phyloP scores from a whole-genome alignment of 2,329 filamentous ascomycete species.

The Arthrobotrys sinensis region DNA sequence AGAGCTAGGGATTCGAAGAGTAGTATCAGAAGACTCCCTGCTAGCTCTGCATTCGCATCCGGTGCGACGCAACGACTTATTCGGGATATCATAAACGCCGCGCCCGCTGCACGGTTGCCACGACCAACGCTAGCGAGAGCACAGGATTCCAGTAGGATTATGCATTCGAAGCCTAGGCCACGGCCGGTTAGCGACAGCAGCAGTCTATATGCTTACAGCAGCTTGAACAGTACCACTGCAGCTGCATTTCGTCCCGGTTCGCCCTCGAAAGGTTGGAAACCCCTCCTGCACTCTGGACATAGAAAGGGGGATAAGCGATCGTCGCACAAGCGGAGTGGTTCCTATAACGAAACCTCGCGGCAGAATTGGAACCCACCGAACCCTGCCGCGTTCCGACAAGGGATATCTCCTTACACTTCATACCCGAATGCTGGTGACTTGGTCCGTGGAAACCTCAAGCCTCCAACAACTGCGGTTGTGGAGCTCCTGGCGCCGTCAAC shows the following conservation, averaged over 20 bases:
- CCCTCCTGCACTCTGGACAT: constrained; percentile 49
- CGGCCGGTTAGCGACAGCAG: constrained; percentile 56
- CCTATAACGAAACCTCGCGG: constrained; percentile 86
- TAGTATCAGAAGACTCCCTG: constrained; percentile 56
- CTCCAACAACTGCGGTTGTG: constrained; percentile 85
- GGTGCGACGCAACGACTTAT: constrained; percentile 57
- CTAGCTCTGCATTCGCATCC: constrained; percentile 49
- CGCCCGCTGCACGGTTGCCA: constrained; percentile 23
- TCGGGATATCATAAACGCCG: constrained; percentile 56
- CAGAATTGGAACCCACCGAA: constrained; percentile 74
- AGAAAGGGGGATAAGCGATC: constrained; percentile 67
- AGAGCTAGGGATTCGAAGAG: constrained; percentile 54
- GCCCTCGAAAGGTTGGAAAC: constrained; percentile 57
- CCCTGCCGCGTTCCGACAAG: constrained; percentile 65
- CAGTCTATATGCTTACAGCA: constrained; percentile 54
- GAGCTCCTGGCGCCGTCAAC: constrained; percentile 75
- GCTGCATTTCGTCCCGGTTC: constrained; percentile 34
- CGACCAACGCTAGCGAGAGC: constrained; percentile 44
- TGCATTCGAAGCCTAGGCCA: constrained; percentile 51
- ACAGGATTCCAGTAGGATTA: constrained; percentile 53
- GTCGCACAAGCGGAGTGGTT: constrained; percentile 85
- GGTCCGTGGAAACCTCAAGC: constrained; percentile 86
- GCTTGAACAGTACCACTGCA: constrained; percentile 32
- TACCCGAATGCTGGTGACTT: constrained; percentile 84
- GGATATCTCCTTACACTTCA: constrained; percentile 70